These are phyloP conservation scores for Diutina siamensis DNA, from an alignment of 1,139 yeast genomes.

Conservation along the genomic window DNA sequence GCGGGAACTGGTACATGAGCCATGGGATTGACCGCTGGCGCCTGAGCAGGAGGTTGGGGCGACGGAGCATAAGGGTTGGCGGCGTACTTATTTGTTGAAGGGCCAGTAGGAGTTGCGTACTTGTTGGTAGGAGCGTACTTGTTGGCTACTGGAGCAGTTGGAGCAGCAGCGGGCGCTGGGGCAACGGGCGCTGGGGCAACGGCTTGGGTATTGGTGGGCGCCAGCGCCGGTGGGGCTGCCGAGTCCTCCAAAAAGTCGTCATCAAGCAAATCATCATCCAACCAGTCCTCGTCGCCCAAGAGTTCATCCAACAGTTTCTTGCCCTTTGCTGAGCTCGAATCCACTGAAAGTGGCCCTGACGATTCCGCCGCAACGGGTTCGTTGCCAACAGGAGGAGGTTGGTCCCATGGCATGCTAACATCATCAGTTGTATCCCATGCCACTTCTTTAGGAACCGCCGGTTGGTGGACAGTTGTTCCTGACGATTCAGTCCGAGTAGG, in stretches of 20 bases:
- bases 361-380: background rate
- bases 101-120: background rate
- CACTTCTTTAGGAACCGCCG: background rate
- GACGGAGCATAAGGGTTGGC: background rate
- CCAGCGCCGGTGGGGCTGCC: background rate
- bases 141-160: background rate
- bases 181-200: too few species aligned
- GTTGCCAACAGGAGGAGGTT: background rate
- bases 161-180: background rate
- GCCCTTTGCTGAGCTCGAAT: background rate
- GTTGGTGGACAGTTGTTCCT: background rate
- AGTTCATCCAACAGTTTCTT: conserved; percentile 10
- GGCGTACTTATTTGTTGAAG: background rate
- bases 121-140: background rate
- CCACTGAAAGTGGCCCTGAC: background rate
- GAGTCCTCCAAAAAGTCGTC: conserved; percentile 17
- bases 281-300: conserved; percentile 24
- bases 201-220: background rate
- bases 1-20: background rate
- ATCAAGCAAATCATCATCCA: conserved; percentile 19
- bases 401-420: conserved; percentile 7
- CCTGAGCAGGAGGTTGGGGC: background rate
- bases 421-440: background rate
- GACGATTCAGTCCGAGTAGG: background rate
- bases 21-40: background rate